Evolutionary conservation across 2,329 filamentous ascomycete species (phyloP).

Genomic region (Beauveria caledonica): DNA sequence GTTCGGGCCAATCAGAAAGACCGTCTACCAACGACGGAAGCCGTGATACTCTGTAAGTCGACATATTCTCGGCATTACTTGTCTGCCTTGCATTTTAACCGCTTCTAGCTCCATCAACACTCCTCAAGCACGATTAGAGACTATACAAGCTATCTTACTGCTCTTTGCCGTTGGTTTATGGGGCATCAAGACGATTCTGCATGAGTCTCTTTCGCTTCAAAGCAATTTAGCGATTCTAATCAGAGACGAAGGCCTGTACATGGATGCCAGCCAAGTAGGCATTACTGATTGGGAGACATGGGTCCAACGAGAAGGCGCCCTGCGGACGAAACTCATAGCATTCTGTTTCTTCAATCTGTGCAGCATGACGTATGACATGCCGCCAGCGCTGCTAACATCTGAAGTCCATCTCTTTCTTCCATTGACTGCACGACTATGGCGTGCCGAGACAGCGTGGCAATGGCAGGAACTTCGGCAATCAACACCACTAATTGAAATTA

Average conservation of each 20-base stretch:
- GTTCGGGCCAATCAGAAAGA: conserved; percentile 48
- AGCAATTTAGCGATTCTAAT: conserved; percentile 50
- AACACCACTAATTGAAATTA: conserved; percentile 41
- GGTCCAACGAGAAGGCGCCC: conserved; percentile 48
- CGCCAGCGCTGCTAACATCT: conserved; percentile 48
- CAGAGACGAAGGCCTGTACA: conserved; percentile 47
- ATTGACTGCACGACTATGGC: conserved; percentile 47
- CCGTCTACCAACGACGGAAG: conserved; percentile 51
- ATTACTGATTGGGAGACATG: conserved; percentile 50
- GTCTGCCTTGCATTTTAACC: background rate
- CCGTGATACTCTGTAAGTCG: conserved; percentile 49
- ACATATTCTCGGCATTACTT: background rate
- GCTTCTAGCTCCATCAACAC: conserved; percentile 46
- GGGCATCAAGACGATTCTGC: conserved; percentile 52
- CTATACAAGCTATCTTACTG: conserved; percentile 54
- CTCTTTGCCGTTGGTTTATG: conserved; percentile 53
- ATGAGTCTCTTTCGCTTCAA: conserved; percentile 51
- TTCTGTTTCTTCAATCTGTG: conserved; percentile 57
- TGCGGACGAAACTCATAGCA: conserved; percentile 50
- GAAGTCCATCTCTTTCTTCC: conserved; percentile 50
- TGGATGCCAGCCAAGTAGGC: conserved; percentile 37
- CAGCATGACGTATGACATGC: conserved; percentile 54
- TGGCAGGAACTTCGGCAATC: conserved; percentile 51
- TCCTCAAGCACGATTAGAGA: conserved; percentile 52
- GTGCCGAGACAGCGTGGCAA: conserved; percentile 48